A percentile compares a stretch with the other conserved stretches of the same genome.
phyloP scores from a whole-genome alignment of 2,329 filamentous ascomycete species.

The Phaeosphaeria sp. region DNA sequence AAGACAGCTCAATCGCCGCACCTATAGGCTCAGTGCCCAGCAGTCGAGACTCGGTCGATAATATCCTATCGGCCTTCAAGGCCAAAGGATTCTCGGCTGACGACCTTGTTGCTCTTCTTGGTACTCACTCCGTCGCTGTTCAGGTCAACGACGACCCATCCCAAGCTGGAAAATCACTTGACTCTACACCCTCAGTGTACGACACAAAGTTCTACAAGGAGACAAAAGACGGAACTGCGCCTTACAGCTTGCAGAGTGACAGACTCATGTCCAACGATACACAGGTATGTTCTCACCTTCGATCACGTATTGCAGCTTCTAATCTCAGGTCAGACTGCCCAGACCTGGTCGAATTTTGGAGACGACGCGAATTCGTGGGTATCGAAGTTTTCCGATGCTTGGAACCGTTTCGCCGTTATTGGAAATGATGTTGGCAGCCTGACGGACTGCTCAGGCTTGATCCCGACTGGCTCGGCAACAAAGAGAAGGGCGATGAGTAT shows the following conservation, averaged over 20 bases:
- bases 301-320: background rate
- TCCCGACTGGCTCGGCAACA: conserved; percentile 9
- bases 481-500: conserved; percentile 8
- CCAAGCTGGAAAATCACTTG: conserved; percentile 29
- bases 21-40: conserved; percentile 17
- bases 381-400: conserved; percentile 26
- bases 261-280: conserved; percentile 24
- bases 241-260: conserved; percentile 32
- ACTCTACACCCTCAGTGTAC: conserved; percentile 36
- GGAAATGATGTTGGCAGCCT: conserved; percentile 28
- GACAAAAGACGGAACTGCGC: conserved; percentile 32
- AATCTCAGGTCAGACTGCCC: conserved; percentile 15
- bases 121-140: conserved; percentile 36
- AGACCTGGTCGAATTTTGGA: conserved; percentile 24
- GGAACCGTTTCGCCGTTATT: conserved; percentile 28
- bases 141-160: conserved; percentile 34
- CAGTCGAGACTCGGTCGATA: conserved; percentile 20
- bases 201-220: conserved; percentile 40
- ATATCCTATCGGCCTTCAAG: conserved; percentile 29
- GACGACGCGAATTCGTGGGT: conserved; percentile 22
- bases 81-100: conserved; percentile 34
- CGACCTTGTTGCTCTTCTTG: conserved; percentile 44
- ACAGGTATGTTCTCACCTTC: conserved; percentile 11
- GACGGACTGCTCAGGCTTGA: conserved; percentile 28
- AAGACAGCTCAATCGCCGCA: conserved; percentile 23